phyloP scores from a whole-genome alignment of 1,284 basidiomycete genomes.

The Cutaneotrichosporon curvatum region DNA sequence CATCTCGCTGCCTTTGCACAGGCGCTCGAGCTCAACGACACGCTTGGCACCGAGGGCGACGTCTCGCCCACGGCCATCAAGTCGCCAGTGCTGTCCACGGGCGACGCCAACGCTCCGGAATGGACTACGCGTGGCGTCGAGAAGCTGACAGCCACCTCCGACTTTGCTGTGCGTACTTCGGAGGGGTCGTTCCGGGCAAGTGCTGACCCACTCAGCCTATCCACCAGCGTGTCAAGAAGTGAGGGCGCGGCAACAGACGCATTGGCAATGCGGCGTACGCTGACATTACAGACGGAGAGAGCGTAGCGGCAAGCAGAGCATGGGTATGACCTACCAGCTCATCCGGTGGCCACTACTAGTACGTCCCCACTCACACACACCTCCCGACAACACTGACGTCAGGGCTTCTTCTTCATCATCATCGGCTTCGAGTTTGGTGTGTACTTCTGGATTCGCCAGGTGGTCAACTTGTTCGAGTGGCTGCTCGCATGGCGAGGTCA shows the following conservation, averaged over 20 bases:
- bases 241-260: slow-evolving; percentile 4
- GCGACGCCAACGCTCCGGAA: slow-evolving; percentile 6
- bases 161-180: slow-evolving; percentile 59
- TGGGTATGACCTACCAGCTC: slow-evolving; percentile 72
- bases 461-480: slow-evolving; percentile 91
- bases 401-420: slow-evolving; percentile 75
- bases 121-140: slow-evolving; percentile 44
- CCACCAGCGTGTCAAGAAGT: slow-evolving; percentile 60
- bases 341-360: slow-evolving; percentile 86
- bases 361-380: slow-evolving; percentile 25
- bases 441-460: slow-evolving; percentile 78
- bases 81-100: slow-evolving; percentile 20
- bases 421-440: slow-evolving; percentile 79
- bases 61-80: slow-evolving; percentile 24
- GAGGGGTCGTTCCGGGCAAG: neutral
- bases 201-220: slow-evolving; percentile 54
- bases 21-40: slow-evolving; percentile 38
- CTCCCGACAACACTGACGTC: neutral
- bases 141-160: slow-evolving; percentile 79
- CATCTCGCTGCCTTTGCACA: slow-evolving; percentile 42
- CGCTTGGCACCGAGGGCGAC: slow-evolving; percentile 25
- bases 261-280: neutral
- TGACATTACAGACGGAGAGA: slow-evolving; percentile 12
- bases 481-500: slow-evolving; percentile 80
- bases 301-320: slow-evolving; percentile 48